Base-by-base conservation (phyloP, 2,329 filamentous ascomycete species). In the Aspergillus vadensis region DNA sequence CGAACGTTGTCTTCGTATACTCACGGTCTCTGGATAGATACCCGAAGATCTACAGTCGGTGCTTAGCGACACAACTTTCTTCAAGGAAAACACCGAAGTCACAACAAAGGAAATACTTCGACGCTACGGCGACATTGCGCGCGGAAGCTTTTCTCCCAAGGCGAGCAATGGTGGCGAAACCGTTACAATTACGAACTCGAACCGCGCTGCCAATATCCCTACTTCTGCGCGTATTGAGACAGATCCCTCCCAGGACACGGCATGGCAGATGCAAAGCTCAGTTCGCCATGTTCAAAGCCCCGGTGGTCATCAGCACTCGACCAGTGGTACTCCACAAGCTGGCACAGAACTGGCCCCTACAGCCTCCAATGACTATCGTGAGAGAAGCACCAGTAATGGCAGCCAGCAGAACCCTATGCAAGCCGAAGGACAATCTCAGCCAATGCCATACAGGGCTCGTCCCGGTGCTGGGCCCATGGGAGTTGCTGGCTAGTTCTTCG, bases 31-130 rank as follows among this genome's bases (percentile, higher is more conserved):
- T 8, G 25, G 38, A 38, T 41, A 98, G 95, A 92, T 99, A 50
- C 95, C 95, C 0, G 92, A 96, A 73, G 93, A 98, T 72, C 85
- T 99, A 25, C 88, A 93, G 70, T 89, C 91, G 56, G 88, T 97
- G 55, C 83, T 98, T 25, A 91, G 89, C 72, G 94, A 99, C 75
- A 88, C 88, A 4, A 85, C 85, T 21, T 85, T 97, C 55, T 94
- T 96, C 77, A 91, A 88, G 73, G 90, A 87, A 70, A 88, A 85
- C 65, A 88, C 90, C 49, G 94, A 99, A 62, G 88, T 97, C 63
- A 97, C 94, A 1, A 96, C 93, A 5, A 99, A 99, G 76, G 95
- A 99, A 71, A 98, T 99, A 57, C 83, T 99, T 55, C 96, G 94
- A 75, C 88, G 92, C 59, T 97, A 96, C 77, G 92, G 92, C 53